Evolutionary conservation across 805 yeast species (phyloP).

Genomic region (Starmerella sp.): DNA sequence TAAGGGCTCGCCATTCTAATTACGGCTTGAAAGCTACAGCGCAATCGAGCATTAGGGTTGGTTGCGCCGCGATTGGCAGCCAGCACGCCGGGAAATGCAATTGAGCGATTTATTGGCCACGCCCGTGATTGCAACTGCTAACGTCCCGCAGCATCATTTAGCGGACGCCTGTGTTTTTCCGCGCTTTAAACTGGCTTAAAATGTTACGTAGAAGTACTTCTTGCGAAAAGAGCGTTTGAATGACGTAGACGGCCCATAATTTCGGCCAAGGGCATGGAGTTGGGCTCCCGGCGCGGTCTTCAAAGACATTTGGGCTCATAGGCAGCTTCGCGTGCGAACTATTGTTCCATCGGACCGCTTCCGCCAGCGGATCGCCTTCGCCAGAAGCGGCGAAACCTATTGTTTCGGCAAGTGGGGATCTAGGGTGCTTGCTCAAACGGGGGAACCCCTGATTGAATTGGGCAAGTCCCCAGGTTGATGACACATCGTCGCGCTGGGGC

Average conservation of each 20-base stretch:
- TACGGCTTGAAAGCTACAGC: slow-evolving; percentile 1
- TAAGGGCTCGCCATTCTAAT: neutral
- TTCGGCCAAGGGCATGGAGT: neutral
- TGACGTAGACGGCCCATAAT: neutral
- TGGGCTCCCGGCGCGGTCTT: too few relatives aligned
- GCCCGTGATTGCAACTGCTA: too few relatives aligned
- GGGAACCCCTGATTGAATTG: neutral
- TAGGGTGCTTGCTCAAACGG: neutral
- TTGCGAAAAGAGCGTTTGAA: neutral
- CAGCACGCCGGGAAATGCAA: too few relatives aligned
- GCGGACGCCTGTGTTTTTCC: too few relatives aligned
- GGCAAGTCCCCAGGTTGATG: neutral
- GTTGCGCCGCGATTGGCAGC: neutral
- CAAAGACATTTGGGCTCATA: too few relatives aligned
- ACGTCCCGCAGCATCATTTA: too few relatives aligned
- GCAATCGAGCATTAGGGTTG: neutral
- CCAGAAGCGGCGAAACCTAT: neutral
- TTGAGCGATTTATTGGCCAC: too few relatives aligned
- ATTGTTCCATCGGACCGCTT: too few relatives aligned
- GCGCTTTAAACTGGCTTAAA: too few relatives aligned
- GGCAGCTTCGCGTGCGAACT: too few relatives aligned
- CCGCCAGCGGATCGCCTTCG: neutral
- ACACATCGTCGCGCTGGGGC: neutral
- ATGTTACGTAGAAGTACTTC: too few relatives aligned
- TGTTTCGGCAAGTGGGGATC: neutral